Evolutionary conservation across 1,284 basidiomycete species (phyloP).

Genomic region (Tilletia setariae): DNA sequence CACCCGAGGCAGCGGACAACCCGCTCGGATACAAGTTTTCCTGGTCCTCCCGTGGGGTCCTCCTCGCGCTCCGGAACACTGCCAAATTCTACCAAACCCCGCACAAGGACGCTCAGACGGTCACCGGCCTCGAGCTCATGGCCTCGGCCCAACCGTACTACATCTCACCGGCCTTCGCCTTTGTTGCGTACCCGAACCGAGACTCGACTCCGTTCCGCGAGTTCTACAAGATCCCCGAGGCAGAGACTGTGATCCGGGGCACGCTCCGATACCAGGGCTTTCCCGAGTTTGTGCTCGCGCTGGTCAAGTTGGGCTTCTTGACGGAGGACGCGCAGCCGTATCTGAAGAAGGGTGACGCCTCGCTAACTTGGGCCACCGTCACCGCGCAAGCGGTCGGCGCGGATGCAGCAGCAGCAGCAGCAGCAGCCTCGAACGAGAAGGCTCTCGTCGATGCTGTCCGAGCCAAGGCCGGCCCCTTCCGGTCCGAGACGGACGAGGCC

Average conservation of each 20-base stretch:
- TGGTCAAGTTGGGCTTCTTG: slow-evolving; percentile 86
- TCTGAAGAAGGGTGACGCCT: slow-evolving; percentile 51
- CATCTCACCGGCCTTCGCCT: slow-evolving; percentile 91
- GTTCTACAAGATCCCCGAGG: slow-evolving; percentile 87
- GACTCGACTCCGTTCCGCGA: slow-evolving; percentile 83
- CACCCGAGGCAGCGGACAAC: slow-evolving; percentile 84
- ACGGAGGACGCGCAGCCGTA: slow-evolving; percentile 70
- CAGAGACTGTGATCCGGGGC: slow-evolving; percentile 85
- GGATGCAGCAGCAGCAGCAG: too few relatives aligned
- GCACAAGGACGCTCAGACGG: slow-evolving; percentile 39
- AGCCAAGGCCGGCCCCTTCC: slow-evolving; percentile 34
- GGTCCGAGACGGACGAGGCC: slow-evolving; percentile 37
- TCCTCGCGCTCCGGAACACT: slow-evolving; percentile 88
- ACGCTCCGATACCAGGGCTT: slow-evolving; percentile 96
- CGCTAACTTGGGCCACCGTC: slow-evolving; percentile 63
- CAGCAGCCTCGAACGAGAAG: slow-evolving; percentile 60
- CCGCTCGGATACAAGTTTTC: slow-evolving; percentile 99
- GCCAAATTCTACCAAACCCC: slow-evolving; percentile 66
- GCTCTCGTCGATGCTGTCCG: slow-evolving; percentile 39
- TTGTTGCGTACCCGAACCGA: slow-evolving; percentile 96
- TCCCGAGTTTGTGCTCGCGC: slow-evolving; percentile 88
- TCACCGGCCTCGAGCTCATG: slow-evolving; percentile 50
- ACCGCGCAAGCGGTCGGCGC: slow-evolving; percentile 76
- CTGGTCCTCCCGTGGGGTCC: slow-evolving; percentile 94
- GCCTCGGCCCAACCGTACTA: slow-evolving; percentile 79